Percentiles rank a stretch among this genome's conserved stretches.
Evolutionary conservation across 331 rosid genomes (phyloP).

Genomic region (Cydonia oblonga): DNA sequence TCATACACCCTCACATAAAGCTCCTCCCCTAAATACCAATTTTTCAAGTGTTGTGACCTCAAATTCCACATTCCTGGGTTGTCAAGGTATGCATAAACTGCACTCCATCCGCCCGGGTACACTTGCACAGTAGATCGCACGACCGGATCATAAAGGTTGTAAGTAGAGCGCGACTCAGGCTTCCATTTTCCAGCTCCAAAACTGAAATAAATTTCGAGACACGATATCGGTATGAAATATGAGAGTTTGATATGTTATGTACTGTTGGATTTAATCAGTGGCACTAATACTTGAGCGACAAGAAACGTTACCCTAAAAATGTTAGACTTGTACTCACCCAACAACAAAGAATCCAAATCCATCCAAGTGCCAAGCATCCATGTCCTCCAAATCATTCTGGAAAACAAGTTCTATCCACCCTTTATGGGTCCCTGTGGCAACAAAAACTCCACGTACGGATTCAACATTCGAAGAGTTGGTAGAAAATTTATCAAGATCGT

Average conservation of each 20-base stretch:
- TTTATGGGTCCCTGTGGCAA: constrained; percentile 36
- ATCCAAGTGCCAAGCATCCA: constrained; percentile 74
- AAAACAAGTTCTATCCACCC: constrained; percentile 60
- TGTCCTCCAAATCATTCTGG: constrained; percentile 21
- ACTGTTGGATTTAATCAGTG: neutral
- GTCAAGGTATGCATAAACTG: constrained; percentile 56
- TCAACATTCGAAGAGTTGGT: constrained; percentile 23
- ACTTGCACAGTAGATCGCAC: constrained; percentile 52
- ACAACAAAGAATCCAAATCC: constrained; percentile 59
- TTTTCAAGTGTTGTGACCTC: constrained; percentile 57
- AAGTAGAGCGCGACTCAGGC: constrained; percentile 12
- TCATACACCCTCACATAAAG: constrained; percentile 52
- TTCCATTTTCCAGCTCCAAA: constrained; percentile 43
- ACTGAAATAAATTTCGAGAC: constrained; percentile 1
- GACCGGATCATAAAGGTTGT: constrained; percentile 45
- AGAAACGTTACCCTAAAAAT: neutral
- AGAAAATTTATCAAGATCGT: constrained; percentile 36
- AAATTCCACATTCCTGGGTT: constrained; percentile 70
- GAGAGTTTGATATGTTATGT: neutral
- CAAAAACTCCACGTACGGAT: constrained; percentile 33
- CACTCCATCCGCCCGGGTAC: constrained; percentile 56
- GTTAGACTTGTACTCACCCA: constrained; percentile 29
- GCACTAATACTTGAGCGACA: neutral
- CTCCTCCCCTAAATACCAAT: constrained; percentile 61
- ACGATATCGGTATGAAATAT: neutral